phyloP scores from a whole-genome alignment of 1,284 basidiomycete species.

The Cryptococcus maquisensis region DNA sequence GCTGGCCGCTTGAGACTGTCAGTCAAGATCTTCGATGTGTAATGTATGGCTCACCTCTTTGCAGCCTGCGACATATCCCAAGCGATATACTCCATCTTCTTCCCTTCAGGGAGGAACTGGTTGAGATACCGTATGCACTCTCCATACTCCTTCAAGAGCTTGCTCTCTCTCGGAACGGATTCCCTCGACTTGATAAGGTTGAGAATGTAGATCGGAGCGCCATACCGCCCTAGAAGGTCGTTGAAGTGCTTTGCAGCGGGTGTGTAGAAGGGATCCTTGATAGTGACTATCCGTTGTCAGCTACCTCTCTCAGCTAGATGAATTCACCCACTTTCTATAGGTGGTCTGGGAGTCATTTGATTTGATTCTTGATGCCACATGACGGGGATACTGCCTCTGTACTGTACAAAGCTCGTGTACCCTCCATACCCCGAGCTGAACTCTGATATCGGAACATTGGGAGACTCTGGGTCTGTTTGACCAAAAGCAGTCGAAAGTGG shows the following conservation, averaged over 20 bases:
- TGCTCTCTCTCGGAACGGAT: slow-evolving; percentile 80
- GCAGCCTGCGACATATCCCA: slow-evolving; percentile 96
- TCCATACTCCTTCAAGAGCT: slow-evolving; percentile 84
- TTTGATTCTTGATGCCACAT: slow-evolving; percentile 95
- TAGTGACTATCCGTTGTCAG: slow-evolving; percentile 60
- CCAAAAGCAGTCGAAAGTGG: slow-evolving; percentile 88
- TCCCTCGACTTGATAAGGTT: slow-evolving; percentile 85
- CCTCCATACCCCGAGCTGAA: slow-evolving; percentile 53
- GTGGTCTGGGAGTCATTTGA: slow-evolving; percentile 85
- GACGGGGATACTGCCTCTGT: slow-evolving; percentile 90
- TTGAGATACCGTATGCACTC: slow-evolving; percentile 92
- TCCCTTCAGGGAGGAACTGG: slow-evolving; percentile 82
- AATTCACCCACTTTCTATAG: slow-evolving; percentile 76
- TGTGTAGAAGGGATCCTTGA: slow-evolving; percentile 93
- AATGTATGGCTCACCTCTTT: slow-evolving; percentile 51
- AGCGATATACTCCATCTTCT: slow-evolving; percentile 85
- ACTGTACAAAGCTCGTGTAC: slow-evolving; percentile 95
- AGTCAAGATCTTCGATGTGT: not conserved
- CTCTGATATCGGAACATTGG: slow-evolving; percentile 16
- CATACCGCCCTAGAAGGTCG: slow-evolving; percentile 84
- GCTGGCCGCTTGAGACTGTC: slow-evolving; percentile 65
- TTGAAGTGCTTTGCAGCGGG: slow-evolving; percentile 93
- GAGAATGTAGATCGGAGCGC: slow-evolving; percentile 85
- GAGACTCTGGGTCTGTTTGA: slow-evolving; percentile 1
- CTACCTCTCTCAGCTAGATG: not conserved